phyloP scores from a whole-genome alignment of 2,329 filamentous ascomycete genomes.

The Pezicula neosporulosa region DNA sequence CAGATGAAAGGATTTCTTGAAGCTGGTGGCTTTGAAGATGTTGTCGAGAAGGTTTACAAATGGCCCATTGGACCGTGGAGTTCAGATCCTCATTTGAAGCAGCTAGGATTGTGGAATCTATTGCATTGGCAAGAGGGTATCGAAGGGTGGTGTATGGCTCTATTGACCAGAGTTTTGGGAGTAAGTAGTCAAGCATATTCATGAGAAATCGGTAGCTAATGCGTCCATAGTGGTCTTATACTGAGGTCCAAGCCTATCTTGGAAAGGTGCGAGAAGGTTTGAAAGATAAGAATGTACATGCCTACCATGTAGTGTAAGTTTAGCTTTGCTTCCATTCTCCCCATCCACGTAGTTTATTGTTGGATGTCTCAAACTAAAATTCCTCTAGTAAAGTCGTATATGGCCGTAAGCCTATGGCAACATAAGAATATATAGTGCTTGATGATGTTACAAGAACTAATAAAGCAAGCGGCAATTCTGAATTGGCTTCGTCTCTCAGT shows the following conservation, averaged over 20 bases:
- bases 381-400: too few species aligned
- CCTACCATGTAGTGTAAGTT: slow-evolving; percentile 9
- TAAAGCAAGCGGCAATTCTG: too few species aligned
- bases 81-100: slow-evolving; percentile 19
- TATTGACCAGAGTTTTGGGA: slow-evolving; percentile 10
- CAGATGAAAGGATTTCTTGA: slow-evolving; percentile 11
- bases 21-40: slow-evolving; percentile 22
- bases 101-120: slow-evolving; percentile 12
- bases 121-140: slow-evolving; percentile 11
- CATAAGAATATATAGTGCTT: too few species aligned
- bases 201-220: background rate
- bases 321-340: too few species aligned
- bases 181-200: slow-evolving; percentile 1
- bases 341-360: too few species aligned
- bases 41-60: slow-evolving; percentile 17
- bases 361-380: too few species aligned
- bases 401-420: too few species aligned
- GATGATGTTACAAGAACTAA: too few species aligned
- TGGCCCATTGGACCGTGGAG: slow-evolving; percentile 28
- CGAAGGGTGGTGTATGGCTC: slow-evolving; percentile 10
- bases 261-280: slow-evolving; percentile 9
- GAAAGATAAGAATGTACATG: slow-evolving; percentile 6
- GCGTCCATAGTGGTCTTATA: slow-evolving; percentile 7
- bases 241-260: slow-evolving; percentile 10
- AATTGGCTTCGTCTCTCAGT: too few species aligned